Evolutionary conservation across 1,284 basidiomycete species (phyloP), one percentile per base, ranked within the genome.

Genomic region (Cryptococcus depauperatus): DNA sequence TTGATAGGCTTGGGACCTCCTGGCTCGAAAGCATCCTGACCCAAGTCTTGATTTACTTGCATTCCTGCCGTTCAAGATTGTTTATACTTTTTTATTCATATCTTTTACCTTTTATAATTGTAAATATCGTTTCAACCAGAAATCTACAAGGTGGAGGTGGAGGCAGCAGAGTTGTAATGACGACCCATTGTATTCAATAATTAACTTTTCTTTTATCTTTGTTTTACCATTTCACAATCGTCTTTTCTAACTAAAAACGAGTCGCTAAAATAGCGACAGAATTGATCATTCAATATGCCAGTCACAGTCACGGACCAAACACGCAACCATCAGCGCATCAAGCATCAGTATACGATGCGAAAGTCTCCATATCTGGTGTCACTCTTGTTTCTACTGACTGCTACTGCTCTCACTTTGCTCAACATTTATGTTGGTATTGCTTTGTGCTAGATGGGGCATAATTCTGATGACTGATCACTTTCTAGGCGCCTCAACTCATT

Each of bases 321-420:
- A 37, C 37, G n/a, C 35, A 29, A 16, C 41, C 44, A 14, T 41
- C 51, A 29, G 18, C 27, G 19, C 39, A 26, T 44, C 30, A 54
- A 54, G 37, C 48, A 43, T 11, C 42, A 44, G 23, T 48, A 64
- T 45, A 56, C 61, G 7, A 51, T 69, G 51, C 53, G 67, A 30
- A 69, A 69, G 46, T 61, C 62, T 38, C 67, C 67, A 5, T 69
- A 69, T 50, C 54, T 66, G 39, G 56, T 64, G 27, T 68, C 65
- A 3, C 54, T 68, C 22, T 42, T 63, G 16, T 59, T 68, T 52
- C 54, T 71, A 16, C 56, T 70, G 11, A 57, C 57, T 4, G 64
- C 69, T 3, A 66, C 66, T 5, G 55, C 60, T 9, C 50, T 70
- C 14, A 68, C 68, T 0, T 42, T 71, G 8, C 45, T 69, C 9